Evolutionary conservation across 176 grass and related monocot genomes (phyloP).

Genomic region (Triticum turgidum): DNA sequence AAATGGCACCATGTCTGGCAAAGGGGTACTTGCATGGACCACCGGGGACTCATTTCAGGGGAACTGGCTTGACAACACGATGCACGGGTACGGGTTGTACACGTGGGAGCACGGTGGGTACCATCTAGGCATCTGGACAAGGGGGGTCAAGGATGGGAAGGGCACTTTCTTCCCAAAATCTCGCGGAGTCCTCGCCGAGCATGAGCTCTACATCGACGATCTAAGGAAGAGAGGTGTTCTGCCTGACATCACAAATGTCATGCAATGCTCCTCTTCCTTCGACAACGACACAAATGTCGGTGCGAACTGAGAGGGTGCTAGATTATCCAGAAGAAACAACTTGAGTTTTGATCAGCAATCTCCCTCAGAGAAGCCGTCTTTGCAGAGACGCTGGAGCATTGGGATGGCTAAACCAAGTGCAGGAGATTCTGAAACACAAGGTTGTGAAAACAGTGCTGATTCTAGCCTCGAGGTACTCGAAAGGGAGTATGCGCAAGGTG

Average conservation of each 20-base stretch:
- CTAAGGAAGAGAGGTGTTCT: slow-evolving; percentile 72
- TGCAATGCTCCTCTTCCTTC: slow-evolving; percentile 27
- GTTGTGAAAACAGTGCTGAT: slow-evolving; percentile 43
- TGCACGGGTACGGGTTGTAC: slow-evolving; percentile 82
- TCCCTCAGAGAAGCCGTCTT: slow-evolving; percentile 45
- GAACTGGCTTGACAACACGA: slow-evolving; percentile 77
- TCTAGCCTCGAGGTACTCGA: slow-evolving; percentile 62
- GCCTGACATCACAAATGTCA: slow-evolving; percentile 57
- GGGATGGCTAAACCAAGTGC: slow-evolving; percentile 42
- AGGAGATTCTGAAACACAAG: slow-evolving; percentile 42
- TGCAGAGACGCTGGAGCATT: slow-evolving; percentile 87
- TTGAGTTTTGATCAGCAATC: slow-evolving; percentile 25
- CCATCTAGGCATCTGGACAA: slow-evolving; percentile 90
- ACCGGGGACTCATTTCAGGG: slow-evolving; percentile 88
- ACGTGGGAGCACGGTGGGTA: slow-evolving; percentile 64
- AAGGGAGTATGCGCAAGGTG: slow-evolving; percentile 89
- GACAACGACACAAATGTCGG: slow-evolving; percentile 1
- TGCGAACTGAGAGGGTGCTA: background rate
- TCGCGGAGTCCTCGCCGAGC: slow-evolving; percentile 53
- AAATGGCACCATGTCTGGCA: slow-evolving; percentile 71
- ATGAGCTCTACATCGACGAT: slow-evolving; percentile 58
- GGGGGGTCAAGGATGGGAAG: slow-evolving; percentile 89
- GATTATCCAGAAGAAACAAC: background rate
- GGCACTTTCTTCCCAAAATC: slow-evolving; percentile 78
- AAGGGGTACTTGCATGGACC: slow-evolving; percentile 80